phyloP scores from a whole-genome alignment of 306 rosid genomes.

The Quercus suber region DNA sequence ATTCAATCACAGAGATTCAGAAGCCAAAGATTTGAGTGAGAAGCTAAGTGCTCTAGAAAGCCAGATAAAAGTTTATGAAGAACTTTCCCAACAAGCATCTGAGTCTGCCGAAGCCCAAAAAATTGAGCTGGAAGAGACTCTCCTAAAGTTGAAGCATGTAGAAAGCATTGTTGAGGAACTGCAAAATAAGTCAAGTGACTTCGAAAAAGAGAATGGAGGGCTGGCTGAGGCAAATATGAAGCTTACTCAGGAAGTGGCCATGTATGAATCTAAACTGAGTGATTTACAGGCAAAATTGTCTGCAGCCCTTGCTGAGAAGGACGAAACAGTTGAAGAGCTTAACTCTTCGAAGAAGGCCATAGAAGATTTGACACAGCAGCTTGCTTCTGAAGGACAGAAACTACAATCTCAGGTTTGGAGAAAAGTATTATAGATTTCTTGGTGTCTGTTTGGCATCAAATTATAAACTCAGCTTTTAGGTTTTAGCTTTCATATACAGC shows the following conservation, averaged over 20 bases:
- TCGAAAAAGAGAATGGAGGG: slow-evolving; percentile 56
- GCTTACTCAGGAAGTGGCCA: slow-evolving; percentile 57
- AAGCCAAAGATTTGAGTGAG: slow-evolving; percentile 70
- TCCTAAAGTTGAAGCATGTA: slow-evolving; percentile 55
- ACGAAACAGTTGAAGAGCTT: slow-evolving; percentile 50
- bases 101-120: slow-evolving; percentile 39
- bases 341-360: slow-evolving; percentile 38
- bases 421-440: background rate
- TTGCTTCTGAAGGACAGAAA: slow-evolving; percentile 56
- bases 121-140: slow-evolving; percentile 56
- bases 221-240: slow-evolving; percentile 54
- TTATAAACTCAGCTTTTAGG: too few species aligned
- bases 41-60: slow-evolving; percentile 47
- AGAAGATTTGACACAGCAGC: slow-evolving; percentile 55
- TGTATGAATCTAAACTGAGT: slow-evolving; percentile 49
- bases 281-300: slow-evolving; percentile 55
- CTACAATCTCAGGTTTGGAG: slow-evolving; percentile 76
- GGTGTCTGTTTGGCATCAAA: background rate
- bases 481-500: too few species aligned
- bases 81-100: slow-evolving; percentile 48
- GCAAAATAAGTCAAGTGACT: slow-evolving; percentile 48
- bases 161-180: slow-evolving; percentile 61
- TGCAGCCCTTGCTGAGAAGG: slow-evolving; percentile 51
- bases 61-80: slow-evolving; percentile 50
- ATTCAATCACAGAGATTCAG: slow-evolving; percentile 60